These are phyloP conservation scores for Aspergillus baeticus DNA, from an alignment of 495 filamentous ascomycete species.

Conservation along the genomic window DNA sequence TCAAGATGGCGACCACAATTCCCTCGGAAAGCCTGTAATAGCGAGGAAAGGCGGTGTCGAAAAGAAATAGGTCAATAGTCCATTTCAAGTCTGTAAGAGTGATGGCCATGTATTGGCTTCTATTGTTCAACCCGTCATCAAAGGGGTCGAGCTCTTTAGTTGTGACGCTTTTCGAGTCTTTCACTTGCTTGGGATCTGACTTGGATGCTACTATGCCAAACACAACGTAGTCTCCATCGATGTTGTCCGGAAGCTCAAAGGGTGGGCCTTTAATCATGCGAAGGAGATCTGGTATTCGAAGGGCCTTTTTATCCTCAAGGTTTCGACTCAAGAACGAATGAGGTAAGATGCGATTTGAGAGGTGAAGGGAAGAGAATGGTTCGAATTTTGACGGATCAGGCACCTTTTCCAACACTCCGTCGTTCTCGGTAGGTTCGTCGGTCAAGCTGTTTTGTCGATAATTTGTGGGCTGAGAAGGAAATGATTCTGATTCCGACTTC, in stretches of 20 bases:
- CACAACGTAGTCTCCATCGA: slow-evolving; percentile 83
- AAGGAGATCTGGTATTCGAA: slow-evolving; percentile 78
- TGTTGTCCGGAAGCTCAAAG: slow-evolving; percentile 83
- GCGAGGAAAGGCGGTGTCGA: slow-evolving; percentile 82
- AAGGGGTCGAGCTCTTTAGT: slow-evolving; percentile 44
- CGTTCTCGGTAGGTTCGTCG: slow-evolving; percentile 12
- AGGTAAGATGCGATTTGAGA: slow-evolving; percentile 83
- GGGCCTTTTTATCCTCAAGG: slow-evolving; percentile 71
- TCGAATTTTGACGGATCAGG: slow-evolving; percentile 64
- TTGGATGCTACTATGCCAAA: slow-evolving; percentile 86
- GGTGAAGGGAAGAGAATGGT: slow-evolving; percentile 78
- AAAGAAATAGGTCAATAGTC: slow-evolving; percentile 89
- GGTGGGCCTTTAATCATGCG: slow-evolving; percentile 76
- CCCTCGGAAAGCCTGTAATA: slow-evolving; percentile 89
- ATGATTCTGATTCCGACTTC: slow-evolving; percentile 31
- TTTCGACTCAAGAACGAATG: slow-evolving; percentile 75
- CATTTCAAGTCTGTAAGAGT: slow-evolving; percentile 84
- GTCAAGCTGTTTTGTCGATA: slow-evolving; percentile 15
- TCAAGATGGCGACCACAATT: slow-evolving; percentile 89
- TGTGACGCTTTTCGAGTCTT: slow-evolving; percentile 45
- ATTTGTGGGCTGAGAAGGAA: slow-evolving; percentile 13
- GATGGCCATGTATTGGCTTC: slow-evolving; percentile 86
- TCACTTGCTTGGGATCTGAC: slow-evolving; percentile 72
- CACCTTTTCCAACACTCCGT: slow-evolving; percentile 18
- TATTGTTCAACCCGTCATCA: slow-evolving; percentile 56